These are phyloP conservation scores for Aspergillus texensis DNA, from an alignment of 2,329 filamentous ascomycete genomes.

Conservation along the genomic window DNA sequence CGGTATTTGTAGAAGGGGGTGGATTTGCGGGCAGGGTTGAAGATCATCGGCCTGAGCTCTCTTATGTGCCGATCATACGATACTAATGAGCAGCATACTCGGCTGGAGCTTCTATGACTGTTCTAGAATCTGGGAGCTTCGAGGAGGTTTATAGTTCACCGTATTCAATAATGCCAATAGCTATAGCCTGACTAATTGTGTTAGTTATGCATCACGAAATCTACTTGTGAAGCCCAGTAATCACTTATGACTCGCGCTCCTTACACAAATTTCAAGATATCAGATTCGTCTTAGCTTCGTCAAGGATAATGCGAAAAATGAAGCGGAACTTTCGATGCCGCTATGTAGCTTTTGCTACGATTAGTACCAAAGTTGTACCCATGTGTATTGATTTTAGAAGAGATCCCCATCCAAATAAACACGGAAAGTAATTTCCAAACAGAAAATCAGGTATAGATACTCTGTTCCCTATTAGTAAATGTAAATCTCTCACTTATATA, in stretches of 20 bases:
- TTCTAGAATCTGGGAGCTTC: not conserved
- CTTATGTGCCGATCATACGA: not conserved
- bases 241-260: not conserved
- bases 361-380: not conserved
- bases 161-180: not conserved
- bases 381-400: not conserved
- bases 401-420: not conserved
- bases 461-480: constrained; percentile 19
- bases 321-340: not conserved
- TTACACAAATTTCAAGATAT: not conserved
- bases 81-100: not conserved
- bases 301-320: not conserved
- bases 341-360: not conserved
- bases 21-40: no score
- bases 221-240: not conserved
- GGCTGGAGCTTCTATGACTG: not conserved
- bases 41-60: not conserved
- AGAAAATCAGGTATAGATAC: constrained; percentile 35
- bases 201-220: not conserved
- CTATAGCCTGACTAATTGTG: not conserved
- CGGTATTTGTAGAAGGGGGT: not conserved
- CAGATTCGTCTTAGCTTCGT: not conserved
- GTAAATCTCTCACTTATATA: not conserved
- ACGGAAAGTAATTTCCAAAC: not conserved
- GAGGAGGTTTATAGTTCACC: not conserved